Percentiles rank a stretch among this genome's conserved stretches.
These are phyloP conservation scores for Penicillium tannophilum DNA, from an alignment of 495 filamentous ascomycete species.

Conservation along the genomic window DNA sequence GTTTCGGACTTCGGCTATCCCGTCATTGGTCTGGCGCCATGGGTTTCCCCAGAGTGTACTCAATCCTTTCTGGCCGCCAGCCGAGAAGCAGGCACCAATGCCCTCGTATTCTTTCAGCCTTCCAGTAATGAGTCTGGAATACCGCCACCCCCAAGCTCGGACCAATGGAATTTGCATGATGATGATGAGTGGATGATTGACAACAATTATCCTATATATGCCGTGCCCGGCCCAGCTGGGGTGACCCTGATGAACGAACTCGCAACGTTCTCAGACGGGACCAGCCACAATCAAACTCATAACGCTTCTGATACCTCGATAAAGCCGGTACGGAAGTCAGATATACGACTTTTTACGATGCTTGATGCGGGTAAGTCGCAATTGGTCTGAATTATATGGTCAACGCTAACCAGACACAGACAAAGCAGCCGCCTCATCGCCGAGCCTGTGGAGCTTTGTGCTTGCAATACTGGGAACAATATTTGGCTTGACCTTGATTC, in stretches of 20 bases:
- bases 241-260: slow-evolving; percentile 69
- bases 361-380: slow-evolving; percentile 59
- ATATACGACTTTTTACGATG: slow-evolving; percentile 60
- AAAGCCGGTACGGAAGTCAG: slow-evolving; percentile 42
- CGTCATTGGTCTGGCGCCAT: slow-evolving; percentile 86
- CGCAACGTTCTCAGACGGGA: slow-evolving; percentile 71
- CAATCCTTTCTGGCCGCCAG: slow-evolving; percentile 67
- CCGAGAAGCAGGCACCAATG: slow-evolving; percentile 54
- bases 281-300: slow-evolving; percentile 42
- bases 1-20: slow-evolving; percentile 57
- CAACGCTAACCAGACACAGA: slow-evolving; percentile 15
- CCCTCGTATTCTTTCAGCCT: slow-evolving; percentile 76
- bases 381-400: slow-evolving; percentile 5
- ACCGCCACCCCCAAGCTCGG: slow-evolving; percentile 61
- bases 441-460: slow-evolving; percentile 80
- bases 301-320: background rate
- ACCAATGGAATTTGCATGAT: slow-evolving; percentile 68
- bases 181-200: slow-evolving; percentile 61
- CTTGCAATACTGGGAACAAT: slow-evolving; percentile 79
- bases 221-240: slow-evolving; percentile 69
- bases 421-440: slow-evolving; percentile 38
- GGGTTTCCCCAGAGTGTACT: slow-evolving; percentile 73
- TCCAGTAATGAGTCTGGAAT: slow-evolving; percentile 50
- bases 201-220: slow-evolving; percentile 79
- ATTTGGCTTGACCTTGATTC: slow-evolving; percentile 61